phyloP scores from a whole-genome alignment of 75 land plant genomes.

The Pinus albicaulis region DNA sequence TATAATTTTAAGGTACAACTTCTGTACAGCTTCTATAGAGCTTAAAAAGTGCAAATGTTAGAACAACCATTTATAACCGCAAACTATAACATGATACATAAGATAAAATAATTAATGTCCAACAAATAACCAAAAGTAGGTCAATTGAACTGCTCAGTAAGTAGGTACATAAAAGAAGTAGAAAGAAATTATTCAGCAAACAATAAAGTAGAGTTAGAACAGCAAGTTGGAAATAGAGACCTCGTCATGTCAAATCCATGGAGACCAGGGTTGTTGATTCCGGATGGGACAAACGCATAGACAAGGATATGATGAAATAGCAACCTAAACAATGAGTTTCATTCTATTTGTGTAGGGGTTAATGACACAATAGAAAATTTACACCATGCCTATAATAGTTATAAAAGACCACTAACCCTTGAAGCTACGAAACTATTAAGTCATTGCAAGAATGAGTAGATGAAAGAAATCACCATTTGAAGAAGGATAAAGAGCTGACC shows the following conservation, averaged over 20 bases:
- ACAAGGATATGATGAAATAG: not conserved
- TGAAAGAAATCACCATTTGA: not conserved
- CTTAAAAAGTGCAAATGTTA: constrained; percentile 5
- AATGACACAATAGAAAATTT: not conserved
- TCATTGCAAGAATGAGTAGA: not conserved
- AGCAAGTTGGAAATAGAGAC: not conserved
- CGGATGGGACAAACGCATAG: not conserved
- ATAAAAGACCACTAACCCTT: not conserved
- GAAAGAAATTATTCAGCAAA: not conserved
- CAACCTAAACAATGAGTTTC: not conserved
- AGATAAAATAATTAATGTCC: not conserved
- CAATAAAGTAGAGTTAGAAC: not conserved
- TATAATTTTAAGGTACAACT: constrained; percentile 46
- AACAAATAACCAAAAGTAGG: no score
- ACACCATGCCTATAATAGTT: not conserved
- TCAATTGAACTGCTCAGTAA: not conserved
- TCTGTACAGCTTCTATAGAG: constrained; percentile 54
- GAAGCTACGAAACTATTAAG: not conserved
- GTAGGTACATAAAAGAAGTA: not conserved
- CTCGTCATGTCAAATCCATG: not conserved
- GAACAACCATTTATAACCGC: not conserved
- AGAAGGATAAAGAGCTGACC: not conserved
- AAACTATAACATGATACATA: not conserved
- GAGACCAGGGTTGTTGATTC: not conserved
- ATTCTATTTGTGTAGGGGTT: not conserved